Evolutionary conservation across 2,329 filamentous ascomycete species (phyloP).

Genomic region (Phaeoacremonium minimum): DNA sequence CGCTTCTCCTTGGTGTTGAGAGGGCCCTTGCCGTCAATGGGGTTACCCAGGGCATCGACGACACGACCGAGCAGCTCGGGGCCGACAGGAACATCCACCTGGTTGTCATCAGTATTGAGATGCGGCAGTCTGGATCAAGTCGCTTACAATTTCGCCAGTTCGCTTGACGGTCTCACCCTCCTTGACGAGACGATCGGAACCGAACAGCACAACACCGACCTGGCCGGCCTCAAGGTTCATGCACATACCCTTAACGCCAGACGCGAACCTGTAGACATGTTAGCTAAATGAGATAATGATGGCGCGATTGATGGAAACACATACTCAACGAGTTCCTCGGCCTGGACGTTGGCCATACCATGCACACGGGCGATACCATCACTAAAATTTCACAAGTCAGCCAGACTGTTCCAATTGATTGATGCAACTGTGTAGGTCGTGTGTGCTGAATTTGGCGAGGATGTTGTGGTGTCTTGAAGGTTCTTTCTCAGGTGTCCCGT

Average conservation of each 20-base stretch:
- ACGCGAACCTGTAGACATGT: slow-evolving; percentile 73
- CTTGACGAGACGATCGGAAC: slow-evolving; percentile 99
- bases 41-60: slow-evolving; percentile 96
- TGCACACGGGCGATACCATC: slow-evolving; percentile 99
- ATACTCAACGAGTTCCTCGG: slow-evolving; percentile 99
- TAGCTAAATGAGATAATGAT: slow-evolving; percentile 4
- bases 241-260: slow-evolving; percentile 99
- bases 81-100: slow-evolving; percentile 97
- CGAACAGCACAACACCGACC: slow-evolving; percentile 99
- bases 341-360: slow-evolving; percentile 99
- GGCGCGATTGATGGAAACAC: slow-evolving; percentile 33
- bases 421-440: no score
- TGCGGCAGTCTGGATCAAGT: slow-evolving; percentile 2
- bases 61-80: slow-evolving; percentile 93
- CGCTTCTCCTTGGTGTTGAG: slow-evolving; percentile 87
- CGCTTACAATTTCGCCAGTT: slow-evolving; percentile 95
- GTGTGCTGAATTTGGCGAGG: no score
- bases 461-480: no score
- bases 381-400: slow-evolving; percentile 51
- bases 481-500: no score
- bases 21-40: slow-evolving; percentile 98
- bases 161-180: slow-evolving; percentile 99
- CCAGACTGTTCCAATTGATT: slow-evolving; percentile 1
- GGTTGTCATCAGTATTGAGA: slow-evolving; percentile 16
- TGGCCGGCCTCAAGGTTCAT: slow-evolving; percentile 99